Conservation (phyloP, 306 rosid species). For the Vigna trinervia region DNA sequence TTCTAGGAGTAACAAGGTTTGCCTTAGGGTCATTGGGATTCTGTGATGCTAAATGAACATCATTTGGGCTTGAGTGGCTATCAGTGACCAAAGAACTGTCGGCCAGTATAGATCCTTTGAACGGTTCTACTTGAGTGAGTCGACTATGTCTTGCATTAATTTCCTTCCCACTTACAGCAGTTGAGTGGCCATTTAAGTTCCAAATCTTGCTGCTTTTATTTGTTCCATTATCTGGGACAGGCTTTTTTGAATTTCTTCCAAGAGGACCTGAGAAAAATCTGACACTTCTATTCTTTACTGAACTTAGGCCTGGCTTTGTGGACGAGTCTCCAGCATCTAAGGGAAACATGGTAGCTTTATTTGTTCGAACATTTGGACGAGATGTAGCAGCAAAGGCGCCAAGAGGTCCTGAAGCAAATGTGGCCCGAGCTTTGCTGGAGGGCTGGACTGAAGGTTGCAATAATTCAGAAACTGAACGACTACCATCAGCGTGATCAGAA, state of each 20-base stretch:
- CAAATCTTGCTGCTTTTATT: slow-evolving; percentile 65
- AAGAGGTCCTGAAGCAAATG: slow-evolving; percentile 94
- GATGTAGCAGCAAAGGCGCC: slow-evolving; percentile 58
- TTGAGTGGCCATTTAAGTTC: slow-evolving; percentile 56
- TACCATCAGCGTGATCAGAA: slow-evolving; percentile 62
- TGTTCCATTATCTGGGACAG: slow-evolving; percentile 63
- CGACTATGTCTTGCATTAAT: slow-evolving; percentile 57
- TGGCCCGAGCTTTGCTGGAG: slow-evolving; percentile 56
- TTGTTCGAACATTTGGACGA: slow-evolving; percentile 48
- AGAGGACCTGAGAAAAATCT: slow-evolving; percentile 86
- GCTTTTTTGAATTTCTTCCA: slow-evolving; percentile 55
- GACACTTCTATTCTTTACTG: slow-evolving; percentile 53
- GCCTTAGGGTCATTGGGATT: slow-evolving; percentile 46
- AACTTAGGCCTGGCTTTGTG: slow-evolving; percentile 64
- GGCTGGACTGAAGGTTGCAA: slow-evolving; percentile 69
- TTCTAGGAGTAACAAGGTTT: slow-evolving; percentile 45
- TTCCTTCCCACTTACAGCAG: slow-evolving; percentile 58
- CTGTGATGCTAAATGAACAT: slow-evolving; percentile 49
- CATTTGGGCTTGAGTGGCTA: slow-evolving; percentile 54
- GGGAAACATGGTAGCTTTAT: slow-evolving; percentile 56
- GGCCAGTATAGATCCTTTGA: slow-evolving; percentile 70
- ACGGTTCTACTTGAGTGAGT: slow-evolving; percentile 89
- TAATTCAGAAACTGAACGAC: slow-evolving; percentile 76
- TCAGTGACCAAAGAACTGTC: slow-evolving; percentile 56
- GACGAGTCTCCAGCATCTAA: slow-evolving; percentile 71